Base-by-base conservation (phyloP, 129 eudicot genomes). In the Flaveria brownii region DNA sequence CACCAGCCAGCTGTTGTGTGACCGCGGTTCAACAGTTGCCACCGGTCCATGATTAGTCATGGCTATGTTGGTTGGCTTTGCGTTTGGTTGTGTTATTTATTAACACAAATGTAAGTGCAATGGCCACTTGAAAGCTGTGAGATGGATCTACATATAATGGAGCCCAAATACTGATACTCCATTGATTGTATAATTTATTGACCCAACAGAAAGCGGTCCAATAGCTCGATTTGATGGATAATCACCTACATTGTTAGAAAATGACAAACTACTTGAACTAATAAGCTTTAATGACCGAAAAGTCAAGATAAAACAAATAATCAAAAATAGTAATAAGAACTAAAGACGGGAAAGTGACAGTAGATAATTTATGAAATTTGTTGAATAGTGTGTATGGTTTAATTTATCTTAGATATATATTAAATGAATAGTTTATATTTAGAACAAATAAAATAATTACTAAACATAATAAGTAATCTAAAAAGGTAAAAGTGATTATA, bases 1-100 rank as follows among this genome's bases (percentile, higher is more conserved):
- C 5, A 52, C 56, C 45, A 81, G 26, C n/a, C 39, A 54, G 43
- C 55, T 55, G 71, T 70, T 66, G 70, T 68, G 65, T 1, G 70
- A 18, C 57, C 13, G 43, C 20, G 77, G 18, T 46, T 46, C 43
- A 3, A 75, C 7, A 28, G 54, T 13, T 52, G 61, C 51, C 45
- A 28, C 49, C 2, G 28, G 33, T 71, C 13, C 47, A 1, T 36
- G 49, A 36, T 64, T 6, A 64, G 17, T 33, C 70, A 64, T 64
- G 70, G 49, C 23, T 36, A 2, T n/a, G 14, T 8, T 64, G 49
- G 47, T 64, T 30, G 7, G 47, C 25, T 64, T 64, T 64, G 70
- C 70, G 6, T 10, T 64, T 36, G 49, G n/a, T 64, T 33, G 70
- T n/a, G 23, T n/a, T 64, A 8, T 33, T 30, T 30, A 64, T 62